phyloP scores from a whole-genome alignment of 129 eudicot genomes.

The Dittrichia graveolens region DNA sequence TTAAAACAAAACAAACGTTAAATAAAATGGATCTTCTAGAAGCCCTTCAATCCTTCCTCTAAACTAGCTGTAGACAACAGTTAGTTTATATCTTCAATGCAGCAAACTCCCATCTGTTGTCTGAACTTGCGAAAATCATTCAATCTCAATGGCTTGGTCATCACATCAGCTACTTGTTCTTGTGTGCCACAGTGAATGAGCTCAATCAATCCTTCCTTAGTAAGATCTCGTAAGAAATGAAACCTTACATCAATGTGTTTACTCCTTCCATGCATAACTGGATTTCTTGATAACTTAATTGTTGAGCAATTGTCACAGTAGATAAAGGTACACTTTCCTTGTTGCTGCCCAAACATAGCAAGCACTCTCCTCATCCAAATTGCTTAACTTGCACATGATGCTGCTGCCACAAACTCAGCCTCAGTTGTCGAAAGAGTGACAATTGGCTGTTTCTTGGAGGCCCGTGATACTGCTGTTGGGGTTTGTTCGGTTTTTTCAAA shows the following conservation, averaged over 20 bases:
- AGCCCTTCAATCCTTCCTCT: not conserved
- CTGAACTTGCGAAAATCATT: not conserved
- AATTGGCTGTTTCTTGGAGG: constrained; percentile 13
- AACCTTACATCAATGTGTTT: not conserved
- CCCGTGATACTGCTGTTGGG: no score
- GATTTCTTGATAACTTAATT: constrained; percentile 3
- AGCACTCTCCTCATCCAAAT: not conserved
- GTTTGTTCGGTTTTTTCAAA: no score
- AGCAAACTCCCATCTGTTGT: not conserved
- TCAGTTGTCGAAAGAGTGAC: not conserved
- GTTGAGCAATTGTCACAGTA: constrained; percentile 2
- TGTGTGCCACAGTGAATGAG: not conserved
- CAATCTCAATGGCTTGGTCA: not conserved
- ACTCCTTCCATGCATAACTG: not conserved
- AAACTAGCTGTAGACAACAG: not conserved
- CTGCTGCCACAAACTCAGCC: constrained; percentile 4
- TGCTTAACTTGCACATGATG: constrained; percentile 1
- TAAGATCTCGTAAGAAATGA: not conserved
- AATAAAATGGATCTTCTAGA: no score
- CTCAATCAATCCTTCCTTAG: not conserved
- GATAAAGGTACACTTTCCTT: not conserved
- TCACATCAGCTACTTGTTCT: constrained; percentile 1
- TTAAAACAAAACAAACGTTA: no score
- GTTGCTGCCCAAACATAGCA: not conserved
- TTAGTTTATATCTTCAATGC: not conserved